phyloP scores from a whole-genome alignment of 2,329 filamentous ascomycete species.

The Ceratocystis alfenasii region DNA sequence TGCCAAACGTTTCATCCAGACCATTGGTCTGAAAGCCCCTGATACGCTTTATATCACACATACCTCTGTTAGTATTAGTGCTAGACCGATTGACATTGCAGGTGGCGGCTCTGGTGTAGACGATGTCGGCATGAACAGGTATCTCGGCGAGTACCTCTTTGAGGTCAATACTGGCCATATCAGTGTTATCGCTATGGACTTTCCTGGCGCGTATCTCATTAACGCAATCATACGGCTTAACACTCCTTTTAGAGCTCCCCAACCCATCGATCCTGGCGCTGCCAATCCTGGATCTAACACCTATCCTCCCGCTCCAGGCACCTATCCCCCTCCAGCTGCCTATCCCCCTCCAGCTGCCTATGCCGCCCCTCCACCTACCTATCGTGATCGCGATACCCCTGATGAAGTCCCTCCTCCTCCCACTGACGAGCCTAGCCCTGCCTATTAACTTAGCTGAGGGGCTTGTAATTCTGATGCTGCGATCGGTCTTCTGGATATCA shows the following conservation, averaged over 20 bases:
- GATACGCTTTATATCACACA: conserved; percentile 27
- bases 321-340: no score
- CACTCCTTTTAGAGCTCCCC: not conserved
- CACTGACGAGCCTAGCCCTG: no score
- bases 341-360: no score
- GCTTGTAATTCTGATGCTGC: not conserved
- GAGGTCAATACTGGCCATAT: conserved; percentile 25
- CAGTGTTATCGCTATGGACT: conserved; percentile 39
- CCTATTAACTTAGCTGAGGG: not conserved
- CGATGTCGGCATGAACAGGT: conserved; percentile 36
- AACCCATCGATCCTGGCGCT: no score
- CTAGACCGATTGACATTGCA: conserved; percentile 36
- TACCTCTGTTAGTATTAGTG: not conserved
- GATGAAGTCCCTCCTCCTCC: no score
- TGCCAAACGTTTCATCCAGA: conserved; percentile 17
- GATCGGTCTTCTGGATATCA: not conserved
- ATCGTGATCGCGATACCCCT: no score
- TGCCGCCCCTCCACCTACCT: no score
- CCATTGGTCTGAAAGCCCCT: not conserved
- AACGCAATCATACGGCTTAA: conserved; percentile 35
- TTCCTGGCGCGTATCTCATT: conserved; percentile 35
- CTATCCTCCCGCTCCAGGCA: no score
- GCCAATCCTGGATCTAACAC: no score
- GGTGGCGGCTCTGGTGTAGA: conserved; percentile 30
- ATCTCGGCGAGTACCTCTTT: conserved; percentile 35